phyloP scores from a whole-genome alignment of 345 rosid genomes.

The Eutrema japonicum region DNA sequence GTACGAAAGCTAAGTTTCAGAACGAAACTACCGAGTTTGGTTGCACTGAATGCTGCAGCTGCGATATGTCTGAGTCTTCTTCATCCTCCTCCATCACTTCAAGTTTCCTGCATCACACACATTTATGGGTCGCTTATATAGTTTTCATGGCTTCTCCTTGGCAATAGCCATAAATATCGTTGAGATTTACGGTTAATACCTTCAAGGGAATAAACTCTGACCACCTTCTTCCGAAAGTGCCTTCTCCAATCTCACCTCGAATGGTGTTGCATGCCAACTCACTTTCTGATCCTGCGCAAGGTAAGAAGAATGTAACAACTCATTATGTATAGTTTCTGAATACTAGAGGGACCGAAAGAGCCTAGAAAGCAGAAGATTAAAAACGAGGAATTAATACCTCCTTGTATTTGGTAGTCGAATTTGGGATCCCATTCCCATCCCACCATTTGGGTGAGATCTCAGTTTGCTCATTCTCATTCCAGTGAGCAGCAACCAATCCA shows the following conservation, averaged over 20 bases:
- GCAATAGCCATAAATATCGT: not conserved
- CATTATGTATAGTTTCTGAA: constrained; percentile 4
- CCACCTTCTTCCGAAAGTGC: constrained; percentile 64
- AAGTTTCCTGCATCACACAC: constrained; percentile 40
- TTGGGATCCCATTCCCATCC: constrained; percentile 99
- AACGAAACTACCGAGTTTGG: constrained; percentile 36
- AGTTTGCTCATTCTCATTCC: constrained; percentile 67
- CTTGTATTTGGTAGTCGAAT: constrained; percentile 92
- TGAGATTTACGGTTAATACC: constrained; percentile 19
- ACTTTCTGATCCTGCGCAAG: constrained; percentile 87
- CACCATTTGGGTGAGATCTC: constrained; percentile 76
- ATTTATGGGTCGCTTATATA: not conserved
- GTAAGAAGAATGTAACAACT: constrained; percentile 18
- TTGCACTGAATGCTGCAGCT: constrained; percentile 34
- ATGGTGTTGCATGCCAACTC: constrained; percentile 98
- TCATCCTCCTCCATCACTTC: constrained; percentile 43
- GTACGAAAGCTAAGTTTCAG: constrained; percentile 35
- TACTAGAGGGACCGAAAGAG: not conserved
- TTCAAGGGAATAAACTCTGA: constrained; percentile 37
- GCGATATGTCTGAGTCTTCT: constrained; percentile 17
- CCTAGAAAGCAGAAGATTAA: constrained; percentile 13
- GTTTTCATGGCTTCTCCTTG: not conserved
- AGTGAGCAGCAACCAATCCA: constrained; percentile 86
- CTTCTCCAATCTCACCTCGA: constrained; percentile 95
- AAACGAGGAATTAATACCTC: constrained; percentile 57